A percentile compares a stretch with the other conserved stretches of the same genome.
Evolutionary conservation across 1,284 basidiomycete species (phyloP).

Genomic region (Hypsizygus ulmarius): DNA sequence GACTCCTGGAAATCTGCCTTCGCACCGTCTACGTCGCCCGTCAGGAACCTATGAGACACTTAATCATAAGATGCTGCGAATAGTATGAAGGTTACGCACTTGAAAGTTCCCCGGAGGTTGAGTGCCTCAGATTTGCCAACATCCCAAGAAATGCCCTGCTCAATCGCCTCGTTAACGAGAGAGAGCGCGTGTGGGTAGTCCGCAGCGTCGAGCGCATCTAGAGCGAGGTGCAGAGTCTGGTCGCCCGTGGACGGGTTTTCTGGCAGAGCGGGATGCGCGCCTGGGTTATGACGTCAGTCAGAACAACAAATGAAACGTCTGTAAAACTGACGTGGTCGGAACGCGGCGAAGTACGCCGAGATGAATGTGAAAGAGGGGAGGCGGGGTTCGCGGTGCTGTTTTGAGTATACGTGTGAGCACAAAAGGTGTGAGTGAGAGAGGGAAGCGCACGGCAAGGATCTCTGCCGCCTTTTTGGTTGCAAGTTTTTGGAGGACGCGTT

Average conservation of each 20-base stretch:
- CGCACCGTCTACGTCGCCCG: constrained; percentile 82
- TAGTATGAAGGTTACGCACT: constrained; percentile 46
- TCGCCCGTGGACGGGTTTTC: constrained; percentile 79
- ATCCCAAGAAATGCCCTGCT: constrained; percentile 83
- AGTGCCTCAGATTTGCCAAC: constrained; percentile 82
- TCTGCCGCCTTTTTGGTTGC: constrained; percentile 71
- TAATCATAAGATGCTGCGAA: background rate
- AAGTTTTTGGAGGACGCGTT: constrained; percentile 89
- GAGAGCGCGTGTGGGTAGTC: constrained; percentile 85
- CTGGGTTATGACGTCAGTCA: constrained; percentile 34
- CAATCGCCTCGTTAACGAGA: constrained; percentile 83
- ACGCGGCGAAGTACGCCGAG: constrained; percentile 95
- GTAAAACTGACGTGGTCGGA: constrained; percentile 72
- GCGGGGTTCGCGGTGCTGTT: constrained; percentile 73
- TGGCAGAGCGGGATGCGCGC: constrained; percentile 73
- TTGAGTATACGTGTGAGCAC: constrained; percentile 1
- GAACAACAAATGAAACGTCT: constrained; percentile 2
- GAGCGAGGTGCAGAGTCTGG: constrained; percentile 76
- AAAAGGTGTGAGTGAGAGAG: background rate
- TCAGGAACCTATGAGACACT: constrained; percentile 69
- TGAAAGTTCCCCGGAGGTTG: constrained; percentile 95
- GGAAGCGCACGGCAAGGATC: constrained; percentile 55
- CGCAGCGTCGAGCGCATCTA: constrained; percentile 83
- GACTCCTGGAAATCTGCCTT: constrained; percentile 84
- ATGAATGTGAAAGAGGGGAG: constrained; percentile 93